Percentiles rank a stretch among this genome's conserved stretches.
These are phyloP conservation scores for Kwoniella sp. DNA, from an alignment of 768 basidiomycete genomes.

Conservation along the genomic window DNA sequence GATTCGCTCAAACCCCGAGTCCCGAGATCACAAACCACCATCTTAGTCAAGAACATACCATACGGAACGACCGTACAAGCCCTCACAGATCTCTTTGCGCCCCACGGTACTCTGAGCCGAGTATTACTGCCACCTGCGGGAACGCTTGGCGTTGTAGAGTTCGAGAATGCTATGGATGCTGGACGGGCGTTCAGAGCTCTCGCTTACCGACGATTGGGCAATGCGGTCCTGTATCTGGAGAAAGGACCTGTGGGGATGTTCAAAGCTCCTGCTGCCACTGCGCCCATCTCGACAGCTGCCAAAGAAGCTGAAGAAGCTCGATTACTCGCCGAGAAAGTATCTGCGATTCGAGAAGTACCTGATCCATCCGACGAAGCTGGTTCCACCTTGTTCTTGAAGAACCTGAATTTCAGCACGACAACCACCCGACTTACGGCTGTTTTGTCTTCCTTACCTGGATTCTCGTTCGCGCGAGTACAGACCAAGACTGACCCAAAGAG, in stretches of 20 bases:
- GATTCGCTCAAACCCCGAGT: constrained; percentile 46
- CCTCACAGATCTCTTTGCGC: constrained; percentile 76
- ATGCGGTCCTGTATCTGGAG: constrained; percentile 87
- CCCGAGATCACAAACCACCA: constrained; percentile 69
- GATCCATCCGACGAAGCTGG: constrained; percentile 59
- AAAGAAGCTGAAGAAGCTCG: constrained; percentile 55
- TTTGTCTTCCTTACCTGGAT: constrained; percentile 74
- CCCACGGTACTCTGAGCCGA: constrained; percentile 69
- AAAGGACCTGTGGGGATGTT: constrained; percentile 88
- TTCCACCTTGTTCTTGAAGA: constrained; percentile 90
- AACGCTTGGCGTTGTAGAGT: constrained; percentile 89
- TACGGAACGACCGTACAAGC: constrained; percentile 77
- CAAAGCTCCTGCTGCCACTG: constrained; percentile 29
- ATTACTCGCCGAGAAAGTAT: constrained; percentile 54
- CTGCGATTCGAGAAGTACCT: constrained; percentile 23
- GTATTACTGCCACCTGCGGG: constrained; percentile 88
- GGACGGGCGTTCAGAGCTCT: constrained; percentile 74
- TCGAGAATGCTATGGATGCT: constrained; percentile 71
- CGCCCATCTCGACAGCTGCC: constrained; percentile 52
- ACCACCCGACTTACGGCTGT: constrained; percentile 69
- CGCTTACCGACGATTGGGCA: constrained; percentile 83
- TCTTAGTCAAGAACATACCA: constrained; percentile 96
- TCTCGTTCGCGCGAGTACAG: constrained; percentile 84
- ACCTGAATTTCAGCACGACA: constrained; percentile 89
- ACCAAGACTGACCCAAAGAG: constrained; percentile 85